Percentiles rank a stretch among this genome's conserved stretches.
These are phyloP conservation scores for Cerrena zonata DNA, from an alignment of 1,284 basidiomycete genomes.

Conservation along the genomic window DNA sequence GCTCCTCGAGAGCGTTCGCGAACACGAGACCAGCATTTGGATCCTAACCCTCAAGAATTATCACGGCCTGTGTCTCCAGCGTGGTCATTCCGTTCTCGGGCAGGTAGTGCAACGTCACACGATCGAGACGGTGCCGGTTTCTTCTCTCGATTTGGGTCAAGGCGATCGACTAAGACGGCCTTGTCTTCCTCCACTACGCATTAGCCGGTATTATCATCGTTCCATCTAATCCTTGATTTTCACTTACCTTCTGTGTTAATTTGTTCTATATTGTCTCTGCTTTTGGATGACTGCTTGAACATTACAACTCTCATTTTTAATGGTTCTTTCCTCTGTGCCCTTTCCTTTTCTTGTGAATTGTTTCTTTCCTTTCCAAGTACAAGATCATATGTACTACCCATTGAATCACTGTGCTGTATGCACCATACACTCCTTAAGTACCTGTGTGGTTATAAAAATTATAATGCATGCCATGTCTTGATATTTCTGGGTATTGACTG, in stretches of 20 bases:
- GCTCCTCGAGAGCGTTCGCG: constrained; percentile 22
- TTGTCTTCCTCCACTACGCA: constrained; percentile 5
- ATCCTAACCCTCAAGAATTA: constrained; percentile 43
- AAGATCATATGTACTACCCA: neutral
- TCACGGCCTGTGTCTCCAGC: constrained; percentile 66
- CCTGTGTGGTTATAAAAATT: too few relatives aligned
- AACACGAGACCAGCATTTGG: constrained; percentile 38
- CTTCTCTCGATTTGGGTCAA: constrained; percentile 69
- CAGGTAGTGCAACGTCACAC: constrained; percentile 62
- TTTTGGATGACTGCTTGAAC: constrained; percentile 1
- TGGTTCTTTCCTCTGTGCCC: neutral
- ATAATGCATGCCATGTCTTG: too few relatives aligned
- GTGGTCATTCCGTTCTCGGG: constrained; percentile 74
- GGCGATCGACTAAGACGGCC: constrained; percentile 52
- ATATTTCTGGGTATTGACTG: too few relatives aligned
- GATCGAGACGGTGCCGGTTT: constrained; percentile 37
- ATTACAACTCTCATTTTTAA: constrained; percentile 3
- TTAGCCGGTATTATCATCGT: constrained; percentile 5
- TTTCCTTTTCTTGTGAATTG: neutral
- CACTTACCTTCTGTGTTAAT: neutral
- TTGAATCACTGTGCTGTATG: neutral
- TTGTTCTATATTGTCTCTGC: neutral
- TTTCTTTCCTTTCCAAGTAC: too few relatives aligned
- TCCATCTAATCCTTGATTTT: neutral
- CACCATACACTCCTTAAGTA: neutral